Conservation (phyloP, 169 alveolate species). For the Plasmodium inui region DNA sequence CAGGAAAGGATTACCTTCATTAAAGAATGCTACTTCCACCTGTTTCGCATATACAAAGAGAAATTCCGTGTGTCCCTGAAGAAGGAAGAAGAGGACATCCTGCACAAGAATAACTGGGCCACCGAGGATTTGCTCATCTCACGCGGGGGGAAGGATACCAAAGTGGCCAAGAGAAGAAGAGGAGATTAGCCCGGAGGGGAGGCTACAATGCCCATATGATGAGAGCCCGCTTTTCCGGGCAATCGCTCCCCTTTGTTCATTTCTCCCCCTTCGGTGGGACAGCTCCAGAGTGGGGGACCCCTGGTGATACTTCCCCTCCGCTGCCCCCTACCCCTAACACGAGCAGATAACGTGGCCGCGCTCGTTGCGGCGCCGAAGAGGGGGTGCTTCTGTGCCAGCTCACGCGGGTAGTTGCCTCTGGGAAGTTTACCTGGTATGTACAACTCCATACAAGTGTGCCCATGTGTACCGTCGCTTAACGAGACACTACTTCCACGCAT, state of each 20-base stretch:
- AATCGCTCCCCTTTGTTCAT: too few relatives aligned
- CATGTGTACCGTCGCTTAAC: background rate
- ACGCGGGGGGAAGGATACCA: too few relatives aligned
- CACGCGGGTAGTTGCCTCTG: background rate
- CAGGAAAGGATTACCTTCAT: background rate
- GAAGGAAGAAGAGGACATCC: constrained; percentile 19
- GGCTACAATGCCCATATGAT: background rate
- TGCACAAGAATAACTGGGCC: constrained; percentile 48
- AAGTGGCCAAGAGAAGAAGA: background rate
- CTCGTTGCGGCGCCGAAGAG: too few relatives aligned
- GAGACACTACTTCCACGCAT: background rate
- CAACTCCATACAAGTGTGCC: background rate
- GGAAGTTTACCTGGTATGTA: background rate
- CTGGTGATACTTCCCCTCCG: too few relatives aligned
- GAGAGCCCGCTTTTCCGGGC: background rate
- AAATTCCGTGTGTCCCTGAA: constrained; percentile 11
- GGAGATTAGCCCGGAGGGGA: background rate
- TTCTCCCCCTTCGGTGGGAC: too few relatives aligned
- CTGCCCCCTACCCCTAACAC: background rate
- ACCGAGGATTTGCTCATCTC: background rate
- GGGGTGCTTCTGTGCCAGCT: background rate
- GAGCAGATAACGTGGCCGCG: too few relatives aligned
- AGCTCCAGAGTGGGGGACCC: too few relatives aligned
- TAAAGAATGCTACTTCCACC: constrained; percentile 33
- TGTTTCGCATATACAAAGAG: constrained; percentile 33